Evolutionary conservation across 495 filamentous ascomycete species (phyloP), one percentile per base, ranked within the genome.

Genomic region (Bathelium albidoporum): DNA sequence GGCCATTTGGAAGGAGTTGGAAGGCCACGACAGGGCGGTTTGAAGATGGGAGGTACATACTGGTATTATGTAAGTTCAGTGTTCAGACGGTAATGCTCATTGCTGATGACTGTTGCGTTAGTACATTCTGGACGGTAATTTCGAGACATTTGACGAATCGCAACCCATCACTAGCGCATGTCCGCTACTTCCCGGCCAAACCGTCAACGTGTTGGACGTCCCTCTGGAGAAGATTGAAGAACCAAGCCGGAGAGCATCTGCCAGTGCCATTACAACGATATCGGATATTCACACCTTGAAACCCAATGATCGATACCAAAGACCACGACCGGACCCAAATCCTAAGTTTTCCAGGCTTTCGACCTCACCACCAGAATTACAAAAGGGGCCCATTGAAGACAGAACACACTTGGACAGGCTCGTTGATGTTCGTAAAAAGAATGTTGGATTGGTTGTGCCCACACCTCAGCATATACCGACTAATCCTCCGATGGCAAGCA

Each of bases 21-120:
- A 14, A 74, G 79, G 45, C 84, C 84, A 69, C 83, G 91, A 61
- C 81, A 81, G 34, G 91, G 91, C 32, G 91, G 87, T 26, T 79
- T 96, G 62, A 94, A 88, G 73, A 94, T 94, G 89, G 91, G 91
- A 31, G 85, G 85, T n/a, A 91, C 85, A 10, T 96, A 96, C 75
- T 95, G 91, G 82, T 96, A 95, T 77, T 95, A 91, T 76, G 90
- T 94, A 75, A 76, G 90, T 71, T 60, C 61, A 61, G 65, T 59
- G 60, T 65, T 70, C n/a, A 5, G 0, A 5, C 16, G 16, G 2
- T 26, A 14, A 34, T 26, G 28, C 24, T 36, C 31, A 26, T 26
- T 36, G 58, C 36, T 55, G 7, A 55, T 24, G 9, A 60, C 36
- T n/a, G n/a, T 12, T 36, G 12, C n/a, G 14, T 9, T 60, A 95